Base-by-base conservation (phyloP, 225 moss, liverwort and hornwort species). In the Ulota crispa region DNA sequence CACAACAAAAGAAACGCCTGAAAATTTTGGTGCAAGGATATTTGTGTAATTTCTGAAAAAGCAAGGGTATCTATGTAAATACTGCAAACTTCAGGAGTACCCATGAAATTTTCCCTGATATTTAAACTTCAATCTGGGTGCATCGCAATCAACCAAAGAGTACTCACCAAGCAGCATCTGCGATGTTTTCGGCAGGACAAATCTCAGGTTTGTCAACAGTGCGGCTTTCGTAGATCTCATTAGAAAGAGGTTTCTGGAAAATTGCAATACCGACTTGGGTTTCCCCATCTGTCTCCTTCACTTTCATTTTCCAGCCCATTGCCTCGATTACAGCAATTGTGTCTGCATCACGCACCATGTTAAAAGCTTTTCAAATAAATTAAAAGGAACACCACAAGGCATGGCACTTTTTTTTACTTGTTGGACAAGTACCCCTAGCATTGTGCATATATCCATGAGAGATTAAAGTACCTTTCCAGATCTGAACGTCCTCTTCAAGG, bases 91-190 rank as follows among this genome's bases (percentile, higher is more conserved):
- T 39, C 8, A 39, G 39, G 39, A 9, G 39, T 8, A 39, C 9
- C 7, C 7, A 8, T 39, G 39, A 39, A 8, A 8, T 39, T 39
- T 9, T 9, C 39, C 43, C 43, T 13, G 24, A 45, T 28, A 57
- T 79, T 60, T 26, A 71, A 31, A 56, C 54, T 71, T 18, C 28
- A 34, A 39, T 5, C 20, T 21, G 47, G 47, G 30, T 30, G n/a
- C 21, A 39, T 9, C 21, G 31, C 30, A 64, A 26, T 57, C 36
- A 30, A 23, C 23, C 21, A 59, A 45, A 21, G 7, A 60, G 19
- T 36, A 75, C 86, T 83, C 88, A 96, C 95, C 95, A 97, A 64
- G 93, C 95, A 80, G 95, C 93, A 86, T 93, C 86, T n/a, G 92
- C 64, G 52, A 86, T 82, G 73, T 97, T 88, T 88, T 95, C 93